phyloP scores from a whole-genome alignment of 1,284 basidiomycete species.

The Hemileccinum hortonii region DNA sequence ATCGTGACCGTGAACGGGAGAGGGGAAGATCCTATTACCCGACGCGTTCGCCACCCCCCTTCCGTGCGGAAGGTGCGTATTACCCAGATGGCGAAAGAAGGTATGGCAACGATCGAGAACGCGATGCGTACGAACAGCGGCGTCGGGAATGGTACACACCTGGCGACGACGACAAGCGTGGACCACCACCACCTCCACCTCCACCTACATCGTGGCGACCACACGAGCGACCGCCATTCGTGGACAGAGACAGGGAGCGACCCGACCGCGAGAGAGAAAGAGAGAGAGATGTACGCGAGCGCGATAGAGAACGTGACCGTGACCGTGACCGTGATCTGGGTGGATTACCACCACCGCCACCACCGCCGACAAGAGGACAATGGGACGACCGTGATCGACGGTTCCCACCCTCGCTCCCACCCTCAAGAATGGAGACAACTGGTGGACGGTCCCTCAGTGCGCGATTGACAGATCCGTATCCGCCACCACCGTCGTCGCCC shows the following conservation, averaged over 20 bases:
- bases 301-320: slow-evolving; percentile 27
- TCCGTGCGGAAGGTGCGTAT: slow-evolving; percentile 20
- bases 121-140: slow-evolving; percentile 32
- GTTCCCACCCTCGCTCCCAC: slow-evolving; percentile 20
- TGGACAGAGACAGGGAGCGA: slow-evolving; percentile 36
- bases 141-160: slow-evolving; percentile 35
- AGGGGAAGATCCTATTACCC: slow-evolving; percentile 24
- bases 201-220: slow-evolving; percentile 25
- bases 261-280: slow-evolving; percentile 35
- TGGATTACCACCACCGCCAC: slow-evolving; percentile 6
- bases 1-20: slow-evolving; percentile 25
- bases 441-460: slow-evolving; percentile 26
- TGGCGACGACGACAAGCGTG: slow-evolving; percentile 39
- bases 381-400: slow-evolving; percentile 43
- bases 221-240: slow-evolving; percentile 22
- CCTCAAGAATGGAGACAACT: slow-evolving; percentile 13
- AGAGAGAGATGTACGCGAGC: slow-evolving; percentile 37
- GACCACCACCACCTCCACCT: slow-evolving; percentile 8
- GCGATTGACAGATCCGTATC: slow-evolving; percentile 25
- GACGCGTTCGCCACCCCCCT: slow-evolving; percentile 28
- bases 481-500: background rate
- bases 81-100: slow-evolving; percentile 27
- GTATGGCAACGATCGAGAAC: slow-evolving; percentile 26
- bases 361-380: slow-evolving; percentile 18
- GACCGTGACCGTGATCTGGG: slow-evolving; percentile 14